Conservation (phyloP, 2,329 filamentous ascomycete genomes). For the Fusarium nisikadoi region DNA sequence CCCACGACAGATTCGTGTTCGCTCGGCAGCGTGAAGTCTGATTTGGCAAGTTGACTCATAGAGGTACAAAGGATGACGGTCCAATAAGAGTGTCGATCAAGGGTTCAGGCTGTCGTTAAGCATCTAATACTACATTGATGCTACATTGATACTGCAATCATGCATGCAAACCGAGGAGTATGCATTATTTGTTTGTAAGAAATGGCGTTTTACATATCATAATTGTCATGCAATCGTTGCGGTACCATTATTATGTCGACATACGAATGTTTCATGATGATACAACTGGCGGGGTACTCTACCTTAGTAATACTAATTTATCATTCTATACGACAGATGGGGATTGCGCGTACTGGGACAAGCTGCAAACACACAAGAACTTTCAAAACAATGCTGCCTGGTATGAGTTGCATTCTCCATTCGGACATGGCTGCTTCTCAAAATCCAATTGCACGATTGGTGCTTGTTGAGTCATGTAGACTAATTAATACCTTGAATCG, state of each 20-base stretch:
- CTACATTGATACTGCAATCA: conserved; percentile 17
- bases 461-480: conserved; percentile 31
- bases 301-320: not conserved
- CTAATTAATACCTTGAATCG: conserved; percentile 14
- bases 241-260: conserved; percentile 8
- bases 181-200: conserved; percentile 28
- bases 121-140: conserved; percentile 22
- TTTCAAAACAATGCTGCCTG: not conserved
- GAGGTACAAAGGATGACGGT: conserved; percentile 15
- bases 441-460: conserved; percentile 16
- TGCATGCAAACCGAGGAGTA: conserved; percentile 22
- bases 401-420: conserved; percentile 7
- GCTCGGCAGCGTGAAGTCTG: conserved; percentile 21
- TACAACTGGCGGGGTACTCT: conserved; percentile 20
- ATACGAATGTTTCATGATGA: conserved; percentile 22
- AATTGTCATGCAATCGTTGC: conserved; percentile 23
- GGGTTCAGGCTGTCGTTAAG: conserved; percentile 18
- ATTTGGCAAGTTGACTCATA: conserved; percentile 27
- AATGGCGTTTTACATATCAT: conserved; percentile 29
- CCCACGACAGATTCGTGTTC: conserved; percentile 19
- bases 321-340: conserved; percentile 4
- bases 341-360: conserved; percentile 7
- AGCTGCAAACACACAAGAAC: conserved; percentile 5
- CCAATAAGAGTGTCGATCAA: conserved; percentile 36
- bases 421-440: conserved; percentile 6